These are phyloP conservation scores for Phytophthora capsici DNA, from an alignment of 352 stramenopile genomes.

Conservation along the genomic window DNA sequence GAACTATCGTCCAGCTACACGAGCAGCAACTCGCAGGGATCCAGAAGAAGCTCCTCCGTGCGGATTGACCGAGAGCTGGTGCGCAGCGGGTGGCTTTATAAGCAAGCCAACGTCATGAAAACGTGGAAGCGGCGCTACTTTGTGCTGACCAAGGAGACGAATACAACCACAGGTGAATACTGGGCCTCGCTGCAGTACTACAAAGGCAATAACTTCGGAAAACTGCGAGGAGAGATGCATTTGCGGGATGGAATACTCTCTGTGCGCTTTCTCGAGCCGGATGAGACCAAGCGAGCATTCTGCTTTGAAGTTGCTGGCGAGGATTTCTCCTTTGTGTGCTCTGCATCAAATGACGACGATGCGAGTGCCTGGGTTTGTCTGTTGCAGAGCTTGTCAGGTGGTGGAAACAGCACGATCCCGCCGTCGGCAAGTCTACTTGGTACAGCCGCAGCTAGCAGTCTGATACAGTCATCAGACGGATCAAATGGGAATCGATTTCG, in stretches of 20 bases:
- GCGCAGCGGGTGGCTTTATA: constrained; percentile 60
- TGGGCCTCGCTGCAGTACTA: constrained; percentile 86
- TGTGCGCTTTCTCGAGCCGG: constrained; percentile 79
- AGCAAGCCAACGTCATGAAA: constrained; percentile 77
- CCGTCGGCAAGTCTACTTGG: constrained; percentile 43
- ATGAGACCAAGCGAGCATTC: constrained; percentile 82
- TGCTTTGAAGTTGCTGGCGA: constrained; percentile 83
- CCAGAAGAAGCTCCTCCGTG: constrained; percentile 39
- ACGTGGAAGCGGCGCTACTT: constrained; percentile 91
- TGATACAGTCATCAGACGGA: constrained; percentile 45
- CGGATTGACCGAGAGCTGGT: constrained; percentile 57
- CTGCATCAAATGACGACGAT: constrained; percentile 84
- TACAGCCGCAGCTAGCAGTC: constrained; percentile 38
- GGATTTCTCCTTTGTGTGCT: constrained; percentile 80
- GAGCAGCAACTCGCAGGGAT: constrained; percentile 51
- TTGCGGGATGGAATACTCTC: constrained; percentile 71
- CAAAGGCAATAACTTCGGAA: constrained; percentile 84
- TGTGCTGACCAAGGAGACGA: constrained; percentile 84
- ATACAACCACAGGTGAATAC: constrained; percentile 67
- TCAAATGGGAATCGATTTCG: constrained; percentile 33
- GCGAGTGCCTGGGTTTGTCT: constrained; percentile 88
- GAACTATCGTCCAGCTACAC: constrained; percentile 43
- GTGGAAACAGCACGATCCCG: constrained; percentile 43
- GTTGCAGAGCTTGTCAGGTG: constrained; percentile 69
- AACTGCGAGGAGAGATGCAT: constrained; percentile 79